These are phyloP conservation scores for Hyphodiscus sp. DNA, from an alignment of 2,329 filamentous ascomycete species.

Conservation along the genomic window DNA sequence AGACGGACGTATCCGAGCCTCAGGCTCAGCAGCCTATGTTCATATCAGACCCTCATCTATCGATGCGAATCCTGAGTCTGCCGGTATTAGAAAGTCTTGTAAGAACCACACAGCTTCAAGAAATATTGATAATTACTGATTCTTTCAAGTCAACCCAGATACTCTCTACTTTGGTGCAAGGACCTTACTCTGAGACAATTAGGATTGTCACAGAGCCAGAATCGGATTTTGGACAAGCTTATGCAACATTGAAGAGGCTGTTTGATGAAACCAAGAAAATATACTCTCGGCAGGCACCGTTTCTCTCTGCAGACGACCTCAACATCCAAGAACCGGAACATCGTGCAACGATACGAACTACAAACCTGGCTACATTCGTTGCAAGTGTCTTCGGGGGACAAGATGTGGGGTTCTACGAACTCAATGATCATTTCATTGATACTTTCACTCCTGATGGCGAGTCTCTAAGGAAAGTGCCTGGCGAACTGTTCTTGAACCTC, in stretches of 20 bases:
- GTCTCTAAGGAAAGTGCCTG: slow-evolving; percentile 52
- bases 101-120: slow-evolving; percentile 20
- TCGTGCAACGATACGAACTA: slow-evolving; percentile 53
- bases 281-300: slow-evolving; percentile 45
- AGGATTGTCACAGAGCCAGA: slow-evolving; percentile 49
- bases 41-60: slow-evolving; percentile 24
- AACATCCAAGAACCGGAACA: slow-evolving; percentile 45
- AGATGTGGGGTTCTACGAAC: slow-evolving; percentile 56
- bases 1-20: background rate
- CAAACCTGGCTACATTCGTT: slow-evolving; percentile 59
- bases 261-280: slow-evolving; percentile 59
- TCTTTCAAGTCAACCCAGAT: slow-evolving; percentile 48
- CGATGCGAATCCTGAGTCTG: slow-evolving; percentile 50
- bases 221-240: slow-evolving; percentile 53
- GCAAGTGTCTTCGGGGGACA: slow-evolving; percentile 57
- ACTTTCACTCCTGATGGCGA: slow-evolving; percentile 56
- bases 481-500: slow-evolving; percentile 53
- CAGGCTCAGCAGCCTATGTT: slow-evolving; percentile 7
- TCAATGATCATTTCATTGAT: slow-evolving; percentile 57
- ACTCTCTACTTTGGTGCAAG: slow-evolving; percentile 49
- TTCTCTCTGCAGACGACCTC: slow-evolving; percentile 47
- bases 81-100: slow-evolving; percentile 56
- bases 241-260: slow-evolving; percentile 52
- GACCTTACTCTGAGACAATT: slow-evolving; percentile 49
- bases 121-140: slow-evolving; percentile 6